A percentile compares a stretch with the other conserved stretches of the same genome.
Conservation (phyloP, 805 yeast species). For the Limtongia smithiae region DNA sequence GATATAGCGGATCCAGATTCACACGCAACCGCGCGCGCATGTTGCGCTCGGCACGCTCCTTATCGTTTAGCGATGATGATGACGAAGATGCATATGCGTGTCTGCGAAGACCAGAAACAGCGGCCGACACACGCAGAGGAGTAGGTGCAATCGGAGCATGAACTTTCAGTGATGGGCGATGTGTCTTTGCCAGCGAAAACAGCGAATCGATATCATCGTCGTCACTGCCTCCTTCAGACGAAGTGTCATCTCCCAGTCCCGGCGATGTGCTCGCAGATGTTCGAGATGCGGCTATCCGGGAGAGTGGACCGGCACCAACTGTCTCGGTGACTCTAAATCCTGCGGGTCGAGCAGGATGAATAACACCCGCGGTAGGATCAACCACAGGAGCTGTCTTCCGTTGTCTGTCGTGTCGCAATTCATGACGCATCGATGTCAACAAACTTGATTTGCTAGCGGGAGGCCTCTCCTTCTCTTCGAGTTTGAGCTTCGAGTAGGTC, state of each 20-base stretch:
- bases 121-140: slow-evolving; percentile 16
- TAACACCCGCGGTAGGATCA: slow-evolving; percentile 16
- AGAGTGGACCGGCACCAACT: slow-evolving; percentile 29
- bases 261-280: slow-evolving; percentile 19
- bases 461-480: slow-evolving; percentile 5
- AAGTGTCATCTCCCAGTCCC: slow-evolving; percentile 35
- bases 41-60: slow-evolving; percentile 61
- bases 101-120: slow-evolving; percentile 8
- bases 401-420: slow-evolving; percentile 28
- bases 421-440: slow-evolving; percentile 23
- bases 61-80: slow-evolving; percentile 39
- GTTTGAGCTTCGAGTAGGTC: slow-evolving; percentile 8
- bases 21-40: slow-evolving; percentile 79
- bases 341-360: slow-evolving; percentile 49
- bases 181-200: slow-evolving; percentile 36
- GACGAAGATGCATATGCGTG: slow-evolving; percentile 27
- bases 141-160: slow-evolving; percentile 21
- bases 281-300: slow-evolving; percentile 35
- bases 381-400: slow-evolving; percentile 18
- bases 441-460: slow-evolving; percentile 5
- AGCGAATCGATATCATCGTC: slow-evolving; percentile 38
- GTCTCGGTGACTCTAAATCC: slow-evolving; percentile 42
- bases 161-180: slow-evolving; percentile 29
- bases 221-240: slow-evolving; percentile 41
- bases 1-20: slow-evolving; percentile 70